Conservation (phyloP, 2,329 filamentous ascomycete species). For the Botrytis medusae region DNA sequence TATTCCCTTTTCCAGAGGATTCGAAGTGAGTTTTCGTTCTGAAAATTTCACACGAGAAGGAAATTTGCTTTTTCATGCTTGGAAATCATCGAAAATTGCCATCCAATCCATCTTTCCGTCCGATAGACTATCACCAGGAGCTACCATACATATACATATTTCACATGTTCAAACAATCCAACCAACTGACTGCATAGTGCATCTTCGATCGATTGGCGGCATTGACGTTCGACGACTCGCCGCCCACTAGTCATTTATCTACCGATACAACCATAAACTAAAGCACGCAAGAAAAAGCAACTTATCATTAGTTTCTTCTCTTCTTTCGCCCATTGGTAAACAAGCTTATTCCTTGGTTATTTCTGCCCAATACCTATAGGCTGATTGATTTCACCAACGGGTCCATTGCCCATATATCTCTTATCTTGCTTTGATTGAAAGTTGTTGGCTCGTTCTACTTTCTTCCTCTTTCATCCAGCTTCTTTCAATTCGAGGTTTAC, state of each 20-base stretch:
- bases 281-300: slow-evolving; percentile 11
- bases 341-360: slow-evolving; percentile 29
- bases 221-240: slow-evolving; percentile 11
- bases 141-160: slow-evolving; percentile 6
- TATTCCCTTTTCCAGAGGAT: neutral
- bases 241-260: slow-evolving; percentile 4
- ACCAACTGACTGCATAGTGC: slow-evolving; percentile 3
- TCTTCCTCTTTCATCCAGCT: neutral
- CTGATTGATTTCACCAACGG: slow-evolving; percentile 8
- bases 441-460: neutral
- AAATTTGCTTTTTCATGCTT: slow-evolving; percentile 8
- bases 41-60: neutral
- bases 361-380: slow-evolving; percentile 34
- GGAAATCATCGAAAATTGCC: slow-evolving; percentile 8
- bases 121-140: neutral
- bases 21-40: neutral
- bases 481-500: slow-evolving; percentile 17
- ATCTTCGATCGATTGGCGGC: slow-evolving; percentile 4
- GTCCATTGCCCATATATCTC: slow-evolving; percentile 5
- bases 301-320: neutral
- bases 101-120: neutral
- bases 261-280: neutral
- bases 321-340: neutral
- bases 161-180: neutral
- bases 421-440: slow-evolving; percentile 15